Base-by-base conservation (phyloP, 192 early-diverging fungal genomes). In the Coemansia brasiliensis region DNA sequence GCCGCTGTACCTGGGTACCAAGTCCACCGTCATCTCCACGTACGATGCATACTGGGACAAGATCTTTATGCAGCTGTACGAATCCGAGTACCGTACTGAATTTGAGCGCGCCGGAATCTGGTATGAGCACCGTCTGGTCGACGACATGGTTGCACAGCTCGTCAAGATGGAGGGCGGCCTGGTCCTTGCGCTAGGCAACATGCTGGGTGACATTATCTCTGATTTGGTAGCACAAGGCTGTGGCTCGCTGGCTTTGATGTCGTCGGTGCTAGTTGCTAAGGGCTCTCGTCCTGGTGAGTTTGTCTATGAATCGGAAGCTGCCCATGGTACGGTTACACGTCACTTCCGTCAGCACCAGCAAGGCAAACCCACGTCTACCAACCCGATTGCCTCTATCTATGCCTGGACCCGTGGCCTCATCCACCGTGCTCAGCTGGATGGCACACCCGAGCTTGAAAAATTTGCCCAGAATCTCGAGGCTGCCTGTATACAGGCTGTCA, bases 41-140 rank as follows among this genome's bases (percentile, higher is more conserved):
- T 98, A 98, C 82, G 96, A 98, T 63, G 96, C 94, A 32, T 86
- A 92, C 68, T 98, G 95, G 89, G 95, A 98, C 84, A 92, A 96
- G 79, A 96, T 98, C 69, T 98, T 98, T 75, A 74, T 88, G 39
- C 84, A 85, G 56, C 86, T 96, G 54, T 98, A 95, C 80, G 89
- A 93, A 46, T 67, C 80, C 62, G 80, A 90, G 63, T 97, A 94
- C 85, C 85, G 86, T 76, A 65, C 80, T 39, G 73, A 90, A 64
- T 96, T 94, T 63, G 88, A 95, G 64, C 82, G 69, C 22, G 70
- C 70, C n/a, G 84, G 85, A 43, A 95, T 98, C 75, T 98, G 92
- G 93, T 98, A 98, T 69, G 94, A 96, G 75, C 96, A 98, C 77
- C 88, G 96, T 48, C 80, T 98, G 27, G 95, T 98, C 63, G 96